Evolutionary conservation across 805 yeast species (phyloP), one percentile per base, ranked within the genome.

Genomic region (Yamadazyma sp.): DNA sequence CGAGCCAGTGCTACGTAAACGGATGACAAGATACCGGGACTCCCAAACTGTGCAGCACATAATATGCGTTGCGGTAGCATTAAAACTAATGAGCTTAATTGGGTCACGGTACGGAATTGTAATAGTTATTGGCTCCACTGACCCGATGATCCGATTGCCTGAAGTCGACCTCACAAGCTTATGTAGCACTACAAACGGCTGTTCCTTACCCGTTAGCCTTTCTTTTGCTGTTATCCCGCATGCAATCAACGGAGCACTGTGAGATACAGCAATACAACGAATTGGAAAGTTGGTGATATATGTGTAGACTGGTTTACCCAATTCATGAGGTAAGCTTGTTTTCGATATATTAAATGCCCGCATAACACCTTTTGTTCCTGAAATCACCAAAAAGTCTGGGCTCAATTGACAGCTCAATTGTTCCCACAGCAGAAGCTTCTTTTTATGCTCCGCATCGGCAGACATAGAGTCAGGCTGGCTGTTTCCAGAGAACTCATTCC

Each of bases 41-140:
- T 89, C 96, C 54, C 86, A 61, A 1, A 77, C 77, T 0, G 93
- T 84, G 13, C 91, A 78, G 49, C 95, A 87, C 3, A 89, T 68
- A 22, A 90, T 50, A 49, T 83, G 83, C 3, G 76, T 63, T 0
- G 88, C 85, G 38, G 83, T 82, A 1, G 77, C 67, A 4, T 95
- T 85, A 56, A 90, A 86, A 33, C 78, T 75, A 7, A 90, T 59
- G 3, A 83, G 69, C 46, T 82, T 82, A 26, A 90, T 78, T 1
- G 95, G 95, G 57, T 91, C 97, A 20, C 86, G 63, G 57, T 87
- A 88, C 0, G 97, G 96, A 35, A 86, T 70, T 0, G 95, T 82
- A 21, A 89, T 78, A 2, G 89, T 78, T 7, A 82, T 71, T 2
- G 87, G 83, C 28, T 75, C 77, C 3, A 73, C 77, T 16, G 64